These are phyloP conservation scores for Dactylorhiza incarnata DNA, from an alignment of 106 monocot genomes.

Conservation along the genomic window DNA sequence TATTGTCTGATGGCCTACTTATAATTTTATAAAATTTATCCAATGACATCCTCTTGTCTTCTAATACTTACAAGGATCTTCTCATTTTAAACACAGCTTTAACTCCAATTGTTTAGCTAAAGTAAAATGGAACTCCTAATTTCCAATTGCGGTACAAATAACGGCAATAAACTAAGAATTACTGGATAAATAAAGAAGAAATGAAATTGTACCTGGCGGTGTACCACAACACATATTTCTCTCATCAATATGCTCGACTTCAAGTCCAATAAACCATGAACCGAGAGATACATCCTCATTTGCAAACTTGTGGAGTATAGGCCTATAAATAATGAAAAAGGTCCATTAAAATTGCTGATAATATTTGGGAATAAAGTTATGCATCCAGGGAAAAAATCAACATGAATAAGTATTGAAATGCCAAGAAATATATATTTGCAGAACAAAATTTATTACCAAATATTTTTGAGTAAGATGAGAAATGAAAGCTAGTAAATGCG, in stretches of 20 bases:
- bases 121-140: background rate
- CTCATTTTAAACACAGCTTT: too few species aligned
- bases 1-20: too few species aligned
- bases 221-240: slow-evolving; percentile 75
- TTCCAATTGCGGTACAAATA: background rate
- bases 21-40: too few species aligned
- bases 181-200: background rate
- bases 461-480: too few species aligned
- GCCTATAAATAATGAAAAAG: slow-evolving; percentile 17
- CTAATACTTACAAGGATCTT: too few species aligned
- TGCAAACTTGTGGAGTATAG: slow-evolving; percentile 75
- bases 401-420: too few species aligned
- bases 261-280: slow-evolving; percentile 81
- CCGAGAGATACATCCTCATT: slow-evolving; percentile 80
- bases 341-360: background rate
- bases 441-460: too few species aligned
- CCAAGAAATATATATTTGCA: too few species aligned
- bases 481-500: too few species aligned
- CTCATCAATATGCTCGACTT: slow-evolving; percentile 76
- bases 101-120: background rate
- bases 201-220: slow-evolving; percentile 40
- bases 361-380: too few species aligned
- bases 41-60: too few species aligned
- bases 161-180: background rate
- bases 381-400: too few species aligned